phyloP scores from a whole-genome alignment of 2,329 filamentous ascomycete genomes.

The Leptographium procerum region DNA sequence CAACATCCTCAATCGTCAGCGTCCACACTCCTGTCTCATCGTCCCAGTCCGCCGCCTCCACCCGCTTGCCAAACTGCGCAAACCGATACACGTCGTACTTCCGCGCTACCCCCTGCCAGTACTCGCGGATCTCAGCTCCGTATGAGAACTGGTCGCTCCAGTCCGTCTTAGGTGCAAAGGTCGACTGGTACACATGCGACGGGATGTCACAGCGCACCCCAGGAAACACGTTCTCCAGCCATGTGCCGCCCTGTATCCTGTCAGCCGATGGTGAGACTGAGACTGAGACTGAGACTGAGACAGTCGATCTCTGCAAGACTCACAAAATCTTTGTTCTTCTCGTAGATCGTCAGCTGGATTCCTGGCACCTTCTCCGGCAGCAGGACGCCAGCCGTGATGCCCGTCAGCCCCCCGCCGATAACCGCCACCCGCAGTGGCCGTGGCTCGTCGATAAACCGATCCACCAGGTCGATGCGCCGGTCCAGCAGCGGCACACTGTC shows the following conservation, averaged over 20 bases:
- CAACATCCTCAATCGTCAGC: slow-evolving; percentile 31
- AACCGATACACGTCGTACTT: slow-evolving; percentile 55
- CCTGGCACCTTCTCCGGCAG: slow-evolving; percentile 58
- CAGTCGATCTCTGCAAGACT: too few species aligned
- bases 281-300: neutral
- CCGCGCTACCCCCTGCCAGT: slow-evolving; percentile 50
- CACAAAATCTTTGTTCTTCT: slow-evolving; percentile 58
- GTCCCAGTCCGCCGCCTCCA: slow-evolving; percentile 46
- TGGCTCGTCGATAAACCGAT: slow-evolving; percentile 34
- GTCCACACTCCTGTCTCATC: slow-evolving; percentile 41
- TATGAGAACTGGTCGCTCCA: slow-evolving; percentile 60
- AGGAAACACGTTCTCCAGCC: slow-evolving; percentile 21
- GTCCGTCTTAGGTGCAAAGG: slow-evolving; percentile 54
- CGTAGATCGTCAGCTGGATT: slow-evolving; percentile 53
- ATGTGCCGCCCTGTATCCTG: slow-evolving; percentile 17
- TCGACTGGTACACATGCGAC: slow-evolving; percentile 58
- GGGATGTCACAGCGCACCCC: slow-evolving; percentile 50
- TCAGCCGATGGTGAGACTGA: neutral
- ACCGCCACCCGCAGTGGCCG: slow-evolving; percentile 43
- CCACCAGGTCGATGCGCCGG: slow-evolving; percentile 15
- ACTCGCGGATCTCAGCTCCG: slow-evolving; percentile 54
- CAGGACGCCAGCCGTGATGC: slow-evolving; percentile 52
- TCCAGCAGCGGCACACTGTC: neutral
- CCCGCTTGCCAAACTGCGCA: slow-evolving; percentile 41
- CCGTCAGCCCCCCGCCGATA: slow-evolving; percentile 52